phyloP scores from a whole-genome alignment of 2,329 filamentous ascomycete species.

The Nemania sp. region DNA sequence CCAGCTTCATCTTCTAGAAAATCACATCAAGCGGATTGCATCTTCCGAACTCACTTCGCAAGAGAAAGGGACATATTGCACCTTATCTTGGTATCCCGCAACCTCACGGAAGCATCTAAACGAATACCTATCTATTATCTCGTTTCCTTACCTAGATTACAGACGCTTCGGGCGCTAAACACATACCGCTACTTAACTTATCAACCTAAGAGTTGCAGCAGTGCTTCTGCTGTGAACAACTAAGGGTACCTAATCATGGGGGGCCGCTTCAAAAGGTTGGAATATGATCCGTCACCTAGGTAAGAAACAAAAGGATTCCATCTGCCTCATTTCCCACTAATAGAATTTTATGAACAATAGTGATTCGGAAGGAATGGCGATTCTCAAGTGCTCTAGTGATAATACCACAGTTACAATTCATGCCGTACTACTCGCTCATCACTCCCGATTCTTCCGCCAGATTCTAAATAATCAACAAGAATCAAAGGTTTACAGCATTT shows the following conservation, averaged over 20 bases:
- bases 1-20: no score
- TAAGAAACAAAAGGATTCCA: neutral
- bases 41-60: no score
- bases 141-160: neutral
- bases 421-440: constrained; percentile 1
- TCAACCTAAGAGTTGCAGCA: no score
- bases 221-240: neutral
- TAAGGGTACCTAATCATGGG: neutral
- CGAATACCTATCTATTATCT: neutral
- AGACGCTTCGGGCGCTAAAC: neutral
- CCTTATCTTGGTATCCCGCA: no score
- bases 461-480: neutral
- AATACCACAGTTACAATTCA: neutral
- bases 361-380: neutral
- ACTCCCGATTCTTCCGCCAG: neutral
- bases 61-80: no score
- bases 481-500: neutral
- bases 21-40: no score
- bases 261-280: neutral
- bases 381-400: neutral
- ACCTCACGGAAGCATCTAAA: neutral
- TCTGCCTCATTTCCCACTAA: neutral
- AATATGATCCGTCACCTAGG: neutral
- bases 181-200: neutral
- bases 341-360: neutral